Conservation (phyloP, 495 filamentous ascomycete species). For the Penicillium coffeae region DNA sequence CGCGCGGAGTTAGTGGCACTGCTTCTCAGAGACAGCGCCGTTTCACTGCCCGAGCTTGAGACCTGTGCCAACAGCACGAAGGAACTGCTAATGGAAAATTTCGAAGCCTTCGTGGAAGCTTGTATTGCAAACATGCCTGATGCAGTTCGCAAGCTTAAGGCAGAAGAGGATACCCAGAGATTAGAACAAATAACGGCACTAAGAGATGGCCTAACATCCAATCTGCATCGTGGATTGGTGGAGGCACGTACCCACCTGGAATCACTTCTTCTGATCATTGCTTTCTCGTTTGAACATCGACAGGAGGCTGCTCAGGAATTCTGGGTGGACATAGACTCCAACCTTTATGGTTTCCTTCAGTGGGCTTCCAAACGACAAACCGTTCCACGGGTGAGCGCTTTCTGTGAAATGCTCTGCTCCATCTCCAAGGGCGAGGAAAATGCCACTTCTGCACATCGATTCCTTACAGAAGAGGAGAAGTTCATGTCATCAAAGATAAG, state of each 20-base stretch:
- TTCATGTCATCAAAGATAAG: constrained; percentile 70
- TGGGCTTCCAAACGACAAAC: constrained; percentile 93
- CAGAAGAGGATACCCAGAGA: constrained; percentile 84
- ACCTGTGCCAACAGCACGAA: constrained; percentile 63
- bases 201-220: constrained; percentile 45
- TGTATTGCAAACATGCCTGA: constrained; percentile 95
- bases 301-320: constrained; percentile 80
- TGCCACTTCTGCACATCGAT: constrained; percentile 76
- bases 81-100: constrained; percentile 64
- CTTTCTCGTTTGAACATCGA: constrained; percentile 82
- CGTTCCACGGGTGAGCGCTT: constrained; percentile 87
- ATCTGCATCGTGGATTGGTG: constrained; percentile 41
- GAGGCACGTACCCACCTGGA: constrained; percentile 74
- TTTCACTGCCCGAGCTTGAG: constrained; percentile 58
- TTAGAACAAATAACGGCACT: constrained; percentile 58
- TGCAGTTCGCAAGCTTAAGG: constrained; percentile 76
- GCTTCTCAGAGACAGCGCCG: constrained; percentile 70
- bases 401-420: constrained; percentile 89
- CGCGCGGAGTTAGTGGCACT: constrained; percentile 69
- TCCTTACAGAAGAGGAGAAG: constrained; percentile 81
- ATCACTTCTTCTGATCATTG: constrained; percentile 84
- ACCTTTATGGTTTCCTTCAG: constrained; percentile 86
- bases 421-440: constrained; percentile 76
- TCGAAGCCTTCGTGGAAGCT: constrained; percentile 82
- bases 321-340: constrained; percentile 84